Conservation (phyloP, 345 rosid genomes). For the Anastatica hierochuntica region DNA sequence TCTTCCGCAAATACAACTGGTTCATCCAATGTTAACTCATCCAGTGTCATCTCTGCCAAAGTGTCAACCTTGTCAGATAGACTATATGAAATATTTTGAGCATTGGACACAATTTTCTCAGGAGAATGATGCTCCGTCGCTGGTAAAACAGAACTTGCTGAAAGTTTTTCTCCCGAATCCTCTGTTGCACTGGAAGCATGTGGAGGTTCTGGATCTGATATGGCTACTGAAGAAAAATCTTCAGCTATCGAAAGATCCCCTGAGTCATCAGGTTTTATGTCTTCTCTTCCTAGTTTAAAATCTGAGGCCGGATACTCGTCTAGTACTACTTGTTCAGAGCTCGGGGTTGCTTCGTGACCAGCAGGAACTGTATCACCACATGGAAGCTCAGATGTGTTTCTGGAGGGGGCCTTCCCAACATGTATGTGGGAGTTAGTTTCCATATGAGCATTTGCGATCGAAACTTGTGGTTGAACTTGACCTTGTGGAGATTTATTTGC, state of each 20-base stretch:
- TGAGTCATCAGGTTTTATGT: conserved; percentile 4
- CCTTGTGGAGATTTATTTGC: conserved; percentile 27
- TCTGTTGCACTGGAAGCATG: conserved; percentile 12
- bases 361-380: conserved; percentile 20
- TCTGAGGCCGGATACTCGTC: conserved; percentile 8
- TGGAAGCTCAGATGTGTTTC: conserved; percentile 23
- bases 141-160: not conserved
- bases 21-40: conserved; percentile 27
- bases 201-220: conserved; percentile 9
- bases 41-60: conserved; percentile 31
- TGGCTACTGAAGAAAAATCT: conserved; percentile 9
- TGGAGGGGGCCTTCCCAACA: conserved; percentile 14
- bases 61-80: conserved; percentile 22
- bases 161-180: conserved; percentile 1
- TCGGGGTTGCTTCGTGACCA: conserved; percentile 17
- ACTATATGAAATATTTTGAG: conserved; percentile 20
- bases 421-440: conserved; percentile 14
- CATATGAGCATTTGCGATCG: not conserved
- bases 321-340: conserved; percentile 16
- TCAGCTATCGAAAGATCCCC: conserved; percentile 12
- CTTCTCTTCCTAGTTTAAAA: conserved; percentile 18
- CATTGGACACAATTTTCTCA: conserved; percentile 6
- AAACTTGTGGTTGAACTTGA: conserved; percentile 22
- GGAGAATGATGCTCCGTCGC: conserved; percentile 4
- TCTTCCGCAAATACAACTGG: conserved; percentile 24